Conservation (phyloP, 768 basidiomycete species). For the Austroboletus eburneus region DNA sequence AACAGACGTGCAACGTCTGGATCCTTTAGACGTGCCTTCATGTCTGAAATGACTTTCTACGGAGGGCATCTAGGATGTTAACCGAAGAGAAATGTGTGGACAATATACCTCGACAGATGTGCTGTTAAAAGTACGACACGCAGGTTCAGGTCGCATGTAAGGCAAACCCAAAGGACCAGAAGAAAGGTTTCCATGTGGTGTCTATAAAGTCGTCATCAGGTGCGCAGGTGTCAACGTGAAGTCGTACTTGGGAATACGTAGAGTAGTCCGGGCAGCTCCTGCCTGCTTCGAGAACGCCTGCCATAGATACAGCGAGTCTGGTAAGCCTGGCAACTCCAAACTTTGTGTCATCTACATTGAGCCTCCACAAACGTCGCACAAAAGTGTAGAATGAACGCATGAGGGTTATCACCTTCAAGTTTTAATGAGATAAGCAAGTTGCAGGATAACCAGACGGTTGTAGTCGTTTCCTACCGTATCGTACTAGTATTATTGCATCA, state of each 20-base stretch:
- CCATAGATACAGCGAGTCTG: slow-evolving; percentile 17
- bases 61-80: neutral
- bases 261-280: slow-evolving; percentile 60
- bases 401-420: too few relatives aligned
- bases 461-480: too few relatives aligned
- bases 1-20: slow-evolving; percentile 75
- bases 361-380: slow-evolving; percentile 6
- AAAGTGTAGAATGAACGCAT: slow-evolving; percentile 3
- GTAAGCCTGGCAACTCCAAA: slow-evolving; percentile 24
- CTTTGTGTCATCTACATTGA: slow-evolving; percentile 8
- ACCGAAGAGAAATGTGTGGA: neutral
- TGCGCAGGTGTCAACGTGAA: neutral
- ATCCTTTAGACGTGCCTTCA: slow-evolving; percentile 68
- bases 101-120: slow-evolving; percentile 63
- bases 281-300: slow-evolving; percentile 18
- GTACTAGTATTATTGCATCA: too few relatives aligned
- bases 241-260: slow-evolving; percentile 48
- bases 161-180: slow-evolving; percentile 60
- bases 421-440: too few relatives aligned
- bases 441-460: too few relatives aligned
- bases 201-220: slow-evolving; percentile 31
- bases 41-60: slow-evolving; percentile 70
- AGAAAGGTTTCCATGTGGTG: slow-evolving; percentile 57
- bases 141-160: slow-evolving; percentile 66
- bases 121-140: slow-evolving; percentile 74